Evolutionary conservation across 768 basidiomycete genomes (phyloP), one percentile per base, ranked within the genome.

Genomic region (Boletus rubescentipes): DNA sequence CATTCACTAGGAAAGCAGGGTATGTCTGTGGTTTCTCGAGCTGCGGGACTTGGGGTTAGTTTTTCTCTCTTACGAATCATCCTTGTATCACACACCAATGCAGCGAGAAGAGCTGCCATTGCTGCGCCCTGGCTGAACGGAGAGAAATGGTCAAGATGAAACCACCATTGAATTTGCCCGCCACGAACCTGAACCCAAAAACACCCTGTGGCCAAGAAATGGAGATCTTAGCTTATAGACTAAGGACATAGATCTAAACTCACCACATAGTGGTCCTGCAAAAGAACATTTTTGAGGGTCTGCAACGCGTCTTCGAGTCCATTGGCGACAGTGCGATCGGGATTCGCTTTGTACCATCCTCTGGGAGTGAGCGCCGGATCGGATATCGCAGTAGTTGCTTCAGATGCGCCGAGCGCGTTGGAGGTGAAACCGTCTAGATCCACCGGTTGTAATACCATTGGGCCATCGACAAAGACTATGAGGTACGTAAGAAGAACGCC

Each of bases 391-490:
- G 61, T 42, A 10, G 64, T 57, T 15, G 59, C 66, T 48, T 77
- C 80, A 5, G 68, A 59, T n/a, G 76, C 75, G 21, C 76, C 79
- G 12, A 79, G 56, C 5, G 64, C 63, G 21, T 61, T 55, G 4
- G 69, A 52, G 29, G 61, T 53, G n/a, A 51, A 30, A 5, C 66
- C 61, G 36, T 72, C 72, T 14, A 89, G 66, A 59, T 92, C 90
- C 11, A 74, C 83, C 1, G 88, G 88, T 30, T 80, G 75, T 10
- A 93, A 74, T 38, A 89, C 73, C 42, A 81, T 76, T 2, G 89
- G 89, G 0, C 78, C 91, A 57, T 91, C 86, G 31, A 89, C 62
- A 65, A 91, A 90, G 5, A 91, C 91, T 91, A 57, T 2, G 39
- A 31, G 0, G 10, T 5, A 18, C 8, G 23, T 38, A 4, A 51